Base-by-base conservation (phyloP, 352 stramenopile species). In the Phytophthora sp. region DNA sequence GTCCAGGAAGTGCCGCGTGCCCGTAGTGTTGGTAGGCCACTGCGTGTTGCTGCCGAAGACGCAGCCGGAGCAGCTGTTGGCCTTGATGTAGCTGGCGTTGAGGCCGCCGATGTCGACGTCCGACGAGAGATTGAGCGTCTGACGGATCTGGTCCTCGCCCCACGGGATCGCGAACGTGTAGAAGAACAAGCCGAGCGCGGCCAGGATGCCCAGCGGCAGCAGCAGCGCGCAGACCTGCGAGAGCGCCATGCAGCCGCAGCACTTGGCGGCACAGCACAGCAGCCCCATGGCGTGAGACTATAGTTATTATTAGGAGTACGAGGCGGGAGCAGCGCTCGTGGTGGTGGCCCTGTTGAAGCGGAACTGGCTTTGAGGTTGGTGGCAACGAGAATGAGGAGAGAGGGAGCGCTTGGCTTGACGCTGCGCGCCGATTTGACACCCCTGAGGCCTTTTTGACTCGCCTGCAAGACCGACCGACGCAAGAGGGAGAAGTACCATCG, bases 51-150 rank as follows among this genome's bases (percentile, higher is more conserved):
- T 81, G 21, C 88, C 88, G 54, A 94, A 87, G 23, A 93, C 79
- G 63, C 88, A 95, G n/a, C 88, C 88, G 3, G 85, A 91, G 68
- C 88, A 95, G 36, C 82, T 89, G 36, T 94, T 79, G n/a, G 74
- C 65, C 1, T 80, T 64, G 30, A 88, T 68, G 50, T 77, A 71
- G 56, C 69, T 87, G 18, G 79, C 38, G 46, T 79, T 76, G 33
- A 90, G 76, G 38, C 75, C 74, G 65, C 72, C 59, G 16, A 89
- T 79, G 52, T 89, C 66, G 7, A 82, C 76, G 55, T 86, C 69
- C 7, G 64, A 46, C 1, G 80, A 47, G 11, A 94, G 68, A 3
- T 77, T 51, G 5, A 94, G 71, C 51, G 79, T 61, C 20, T 76
- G 54, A 26, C 78, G 73, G 70, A 95, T 88, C 68, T 89, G 74